Conservation (phyloP, 805 yeast species). For the Hanseniaspora osmophila region DNA sequence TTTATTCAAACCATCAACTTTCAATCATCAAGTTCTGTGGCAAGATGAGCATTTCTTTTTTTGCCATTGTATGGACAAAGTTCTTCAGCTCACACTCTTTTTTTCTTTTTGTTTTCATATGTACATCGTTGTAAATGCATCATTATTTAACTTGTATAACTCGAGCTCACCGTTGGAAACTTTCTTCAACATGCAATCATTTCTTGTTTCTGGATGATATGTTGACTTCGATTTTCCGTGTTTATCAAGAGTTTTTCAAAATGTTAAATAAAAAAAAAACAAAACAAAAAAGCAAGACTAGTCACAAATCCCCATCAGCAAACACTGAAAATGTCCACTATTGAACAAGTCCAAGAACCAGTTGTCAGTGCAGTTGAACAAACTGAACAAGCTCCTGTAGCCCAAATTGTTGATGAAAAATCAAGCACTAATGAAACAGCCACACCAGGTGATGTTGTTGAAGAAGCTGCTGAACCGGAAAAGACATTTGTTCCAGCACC, state of each 20-base stretch:
- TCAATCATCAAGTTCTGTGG: no score
- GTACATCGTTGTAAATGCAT: no score
- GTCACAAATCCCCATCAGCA: not conserved
- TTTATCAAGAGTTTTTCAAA: no score
- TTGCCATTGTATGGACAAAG: not conserved
- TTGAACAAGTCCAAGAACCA: not conserved
- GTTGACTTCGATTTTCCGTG: no score
- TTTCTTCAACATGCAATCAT: no score
- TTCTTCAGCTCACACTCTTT: not conserved
- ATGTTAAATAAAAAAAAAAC: not conserved
- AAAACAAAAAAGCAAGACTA: not conserved
- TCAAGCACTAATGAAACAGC: not conserved
- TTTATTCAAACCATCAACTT: no score
- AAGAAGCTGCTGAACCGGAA: not conserved
- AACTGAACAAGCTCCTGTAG: not conserved
- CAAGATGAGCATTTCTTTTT: not conserved
- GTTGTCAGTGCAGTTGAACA: not conserved
- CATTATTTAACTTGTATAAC: no score
- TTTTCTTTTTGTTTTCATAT: no score
- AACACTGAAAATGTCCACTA: not conserved
- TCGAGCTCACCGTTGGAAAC: no score
- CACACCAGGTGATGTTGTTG: no score
- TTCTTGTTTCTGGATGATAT: no score
- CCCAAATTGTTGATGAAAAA: not conserved
- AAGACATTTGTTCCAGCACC: constrained; percentile 50